Evolutionary conservation across 768 basidiomycete species (phyloP), one percentile per base, ranked within the genome.

Genomic region (Lactarius tabidus): DNA sequence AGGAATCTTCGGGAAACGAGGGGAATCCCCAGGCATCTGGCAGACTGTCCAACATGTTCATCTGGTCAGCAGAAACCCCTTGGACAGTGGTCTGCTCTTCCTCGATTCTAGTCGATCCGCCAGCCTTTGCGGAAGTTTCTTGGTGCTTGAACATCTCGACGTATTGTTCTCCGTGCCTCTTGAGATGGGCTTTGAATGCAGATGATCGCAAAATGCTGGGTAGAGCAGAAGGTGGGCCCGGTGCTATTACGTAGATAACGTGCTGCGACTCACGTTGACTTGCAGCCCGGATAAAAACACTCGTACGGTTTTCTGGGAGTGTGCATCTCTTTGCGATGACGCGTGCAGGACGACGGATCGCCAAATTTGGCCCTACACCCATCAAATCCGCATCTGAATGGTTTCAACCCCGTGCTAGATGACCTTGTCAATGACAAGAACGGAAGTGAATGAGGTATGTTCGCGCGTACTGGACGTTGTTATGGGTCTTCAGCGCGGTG

Each of bases 291-390:
- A 39, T 43, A 20, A 31, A 28, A 12, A 31, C 72, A 74, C 18
- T 64, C 59, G 63, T 60, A 69, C 1, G 62, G 65, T 17, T 53
- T 29, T 43, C 61, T 53, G 15, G 53, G 72, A 20, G 72, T 68
- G 70, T 90, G 88, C 2, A 77, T 81, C 73, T 89, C 87, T 70
- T 81, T 84, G 62, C 80, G 78, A 69, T 90, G 89, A 10, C 89
- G 85, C 35, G 82, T 77, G 67, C 85, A 77, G 53, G 89, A 89
- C 0, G 89, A 90, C 14, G 87, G 88, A 69, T 90, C 89, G 17
- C 84, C 84, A 68, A 90, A 90, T 17, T 76, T 73, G 35, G 81
- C 77, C 12, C 59, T 62, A 70, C 88, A 90, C 26, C 72, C 74
- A 10, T 74, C 70, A 51, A 80, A 75, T 17, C 76, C 77, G 69